These are phyloP conservation scores for Starmerella vaccinii DNA, from an alignment of 805 yeast species.

Conservation along the genomic window DNA sequence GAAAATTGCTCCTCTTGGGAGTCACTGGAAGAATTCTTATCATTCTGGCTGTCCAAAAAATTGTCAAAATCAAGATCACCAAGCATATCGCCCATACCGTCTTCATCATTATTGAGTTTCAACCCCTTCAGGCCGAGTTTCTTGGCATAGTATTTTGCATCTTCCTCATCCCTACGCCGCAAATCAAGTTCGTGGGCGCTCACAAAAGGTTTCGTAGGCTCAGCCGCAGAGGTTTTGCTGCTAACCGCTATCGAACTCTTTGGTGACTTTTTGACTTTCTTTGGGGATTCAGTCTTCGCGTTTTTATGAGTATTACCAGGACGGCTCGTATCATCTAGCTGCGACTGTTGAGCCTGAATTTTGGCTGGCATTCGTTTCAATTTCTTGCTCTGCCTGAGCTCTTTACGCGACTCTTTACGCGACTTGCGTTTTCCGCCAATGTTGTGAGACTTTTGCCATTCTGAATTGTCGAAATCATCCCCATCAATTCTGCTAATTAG, in stretches of 20 bases:
- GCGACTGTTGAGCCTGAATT: not conserved
- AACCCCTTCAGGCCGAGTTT: slow-evolving; percentile 59
- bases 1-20: not conserved
- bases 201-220: slow-evolving; percentile 22
- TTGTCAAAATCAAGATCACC: slow-evolving; percentile 56
- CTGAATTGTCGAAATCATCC: slow-evolving; percentile 13
- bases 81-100: slow-evolving; percentile 68
- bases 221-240: not conserved
- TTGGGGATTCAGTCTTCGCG: not conserved
- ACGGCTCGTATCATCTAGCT: not conserved
- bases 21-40: not conserved
- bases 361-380: slow-evolving; percentile 7
- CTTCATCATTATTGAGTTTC: slow-evolving; percentile 47
- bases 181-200: slow-evolving; percentile 41
- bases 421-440: slow-evolving; percentile 13
- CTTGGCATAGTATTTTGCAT: slow-evolving; percentile 72
- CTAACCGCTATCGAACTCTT: not conserved
- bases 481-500: slow-evolving; percentile 17
- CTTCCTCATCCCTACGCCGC: slow-evolving; percentile 57
- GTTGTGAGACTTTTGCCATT: slow-evolving; percentile 25
- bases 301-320: not conserved
- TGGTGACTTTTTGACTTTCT: not conserved
- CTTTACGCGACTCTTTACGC: slow-evolving; percentile 24
- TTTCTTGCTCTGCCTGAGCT: slow-evolving; percentile 18
- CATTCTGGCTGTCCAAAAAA: slow-evolving; percentile 10